These are phyloP conservation scores for Emergomyces orientalis DNA, from an alignment of 2,329 filamentous ascomycete genomes.

Conservation along the genomic window DNA sequence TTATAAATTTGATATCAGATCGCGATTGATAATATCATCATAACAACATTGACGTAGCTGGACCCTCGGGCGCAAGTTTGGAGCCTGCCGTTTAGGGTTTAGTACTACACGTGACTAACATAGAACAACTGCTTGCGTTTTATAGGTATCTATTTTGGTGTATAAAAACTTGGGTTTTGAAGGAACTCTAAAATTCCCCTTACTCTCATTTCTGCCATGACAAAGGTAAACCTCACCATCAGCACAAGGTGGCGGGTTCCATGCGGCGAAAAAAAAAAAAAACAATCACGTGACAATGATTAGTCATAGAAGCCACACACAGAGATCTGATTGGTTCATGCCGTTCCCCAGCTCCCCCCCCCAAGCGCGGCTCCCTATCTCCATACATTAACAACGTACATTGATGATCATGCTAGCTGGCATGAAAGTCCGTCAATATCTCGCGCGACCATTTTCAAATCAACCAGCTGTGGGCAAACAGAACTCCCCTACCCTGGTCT, in stretches of 20 bases:
- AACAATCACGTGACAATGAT: background rate
- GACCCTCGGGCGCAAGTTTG: background rate
- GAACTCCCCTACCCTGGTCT: constrained; percentile 1
- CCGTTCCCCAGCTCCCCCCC: background rate
- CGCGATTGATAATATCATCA: background rate
- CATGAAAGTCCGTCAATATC: constrained; percentile 1
- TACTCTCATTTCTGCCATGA: too few species aligned
- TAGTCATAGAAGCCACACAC: background rate
- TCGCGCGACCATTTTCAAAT: background rate
- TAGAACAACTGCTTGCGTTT: background rate
- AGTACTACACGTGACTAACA: background rate
- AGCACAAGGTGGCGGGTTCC: background rate
- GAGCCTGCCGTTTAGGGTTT: background rate
- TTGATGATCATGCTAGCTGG: constrained; percentile 6
- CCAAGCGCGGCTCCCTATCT: too few species aligned
- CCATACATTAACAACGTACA: too few species aligned
- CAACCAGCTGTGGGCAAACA: background rate
- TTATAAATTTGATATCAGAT: background rate
- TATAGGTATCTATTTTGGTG: background rate
- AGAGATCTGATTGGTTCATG: background rate
- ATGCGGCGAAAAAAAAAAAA: too few species aligned
- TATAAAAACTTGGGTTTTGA: background rate
- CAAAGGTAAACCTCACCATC: background rate
- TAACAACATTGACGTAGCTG: background rate
- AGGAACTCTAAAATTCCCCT: too few species aligned